phyloP scores from a whole-genome alignment of 2,329 filamentous ascomycete species.

The Lasiodiplodia sp. region DNA sequence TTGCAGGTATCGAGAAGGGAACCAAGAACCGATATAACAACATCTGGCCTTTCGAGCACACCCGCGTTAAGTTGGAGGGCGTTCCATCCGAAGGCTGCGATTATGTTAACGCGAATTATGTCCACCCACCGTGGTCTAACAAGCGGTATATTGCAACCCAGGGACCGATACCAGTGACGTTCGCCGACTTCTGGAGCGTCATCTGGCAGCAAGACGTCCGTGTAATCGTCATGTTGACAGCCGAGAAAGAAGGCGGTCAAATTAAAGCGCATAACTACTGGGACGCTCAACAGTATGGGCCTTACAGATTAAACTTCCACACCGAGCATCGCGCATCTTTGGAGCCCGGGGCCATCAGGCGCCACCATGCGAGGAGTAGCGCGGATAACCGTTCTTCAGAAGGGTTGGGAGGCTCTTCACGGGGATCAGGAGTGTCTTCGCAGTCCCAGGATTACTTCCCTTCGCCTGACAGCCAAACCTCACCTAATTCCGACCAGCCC shows the following conservation, averaged over 20 bases:
- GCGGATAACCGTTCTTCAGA: slow-evolving; percentile 40
- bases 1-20: slow-evolving; percentile 94
- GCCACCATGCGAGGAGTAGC: slow-evolving; percentile 39
- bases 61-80: slow-evolving; percentile 79
- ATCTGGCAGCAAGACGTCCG: slow-evolving; percentile 97
- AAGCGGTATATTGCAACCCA: slow-evolving; percentile 97
- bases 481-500: slow-evolving; percentile 64
- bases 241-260: slow-evolving; percentile 90
- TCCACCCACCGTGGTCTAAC: slow-evolving; percentile 80
- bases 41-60: slow-evolving; percentile 95
- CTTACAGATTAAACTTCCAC: slow-evolving; percentile 75
- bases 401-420: slow-evolving; percentile 34
- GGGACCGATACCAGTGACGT: slow-evolving; percentile 90
- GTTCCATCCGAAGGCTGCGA: slow-evolving; percentile 76
- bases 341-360: slow-evolving; percentile 64
- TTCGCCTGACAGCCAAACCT: slow-evolving; percentile 27
- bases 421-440: slow-evolving; percentile 33
- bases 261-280: slow-evolving; percentile 96
- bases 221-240: slow-evolving; percentile 95
- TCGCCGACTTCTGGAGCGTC: slow-evolving; percentile 96
- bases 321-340: slow-evolving; percentile 85
- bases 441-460: slow-evolving; percentile 10
- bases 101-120: slow-evolving; percentile 93
- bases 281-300: slow-evolving; percentile 79
- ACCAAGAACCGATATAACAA: slow-evolving; percentile 98